Percentiles rank a stretch among this genome's conserved stretches.
phyloP scores from a whole-genome alignment of 768 basidiomycete genomes.

The Rhodocollybia butyracea region DNA sequence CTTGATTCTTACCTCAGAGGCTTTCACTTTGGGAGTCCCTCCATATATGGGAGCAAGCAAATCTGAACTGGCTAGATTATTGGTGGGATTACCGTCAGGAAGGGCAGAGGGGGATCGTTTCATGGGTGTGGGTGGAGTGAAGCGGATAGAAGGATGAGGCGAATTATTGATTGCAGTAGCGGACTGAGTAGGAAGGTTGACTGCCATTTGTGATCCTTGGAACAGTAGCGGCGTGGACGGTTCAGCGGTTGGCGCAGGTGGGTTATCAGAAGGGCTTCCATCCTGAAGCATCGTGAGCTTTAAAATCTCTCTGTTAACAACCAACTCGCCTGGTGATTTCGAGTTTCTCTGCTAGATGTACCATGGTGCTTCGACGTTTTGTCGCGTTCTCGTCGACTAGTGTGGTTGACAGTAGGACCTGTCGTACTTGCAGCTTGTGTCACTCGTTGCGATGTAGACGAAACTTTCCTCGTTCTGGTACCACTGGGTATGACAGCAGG shows the following conservation, averaged over 20 bases:
- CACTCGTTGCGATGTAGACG: background rate
- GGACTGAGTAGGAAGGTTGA: background rate
- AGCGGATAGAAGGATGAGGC: slow-evolving; percentile 1
- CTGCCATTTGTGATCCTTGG: slow-evolving; percentile 1
- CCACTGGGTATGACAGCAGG: background rate
- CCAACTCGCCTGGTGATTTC: background rate
- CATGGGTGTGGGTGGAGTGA: slow-evolving; percentile 6
- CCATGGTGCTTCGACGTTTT: background rate
- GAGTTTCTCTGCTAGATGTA: background rate
- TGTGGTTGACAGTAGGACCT: background rate
- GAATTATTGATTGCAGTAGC: background rate
- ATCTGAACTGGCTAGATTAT: background rate
- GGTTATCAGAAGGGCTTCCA: background rate
- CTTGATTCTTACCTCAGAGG: background rate
- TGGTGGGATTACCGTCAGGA: background rate
- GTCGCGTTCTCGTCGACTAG: slow-evolving; percentile 5
- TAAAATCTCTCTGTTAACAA: background rate
- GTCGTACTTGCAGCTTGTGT: background rate
- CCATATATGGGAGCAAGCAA: background rate
- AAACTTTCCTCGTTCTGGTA: background rate
- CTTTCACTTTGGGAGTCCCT: background rate
- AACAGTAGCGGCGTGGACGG: background rate
- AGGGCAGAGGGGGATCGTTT: slow-evolving; percentile 3
- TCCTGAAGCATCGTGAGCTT: background rate
- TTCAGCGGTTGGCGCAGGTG: background rate